phyloP scores from a whole-genome alignment of 805 yeast species.

The Phaffomyces opuntiae region DNA sequence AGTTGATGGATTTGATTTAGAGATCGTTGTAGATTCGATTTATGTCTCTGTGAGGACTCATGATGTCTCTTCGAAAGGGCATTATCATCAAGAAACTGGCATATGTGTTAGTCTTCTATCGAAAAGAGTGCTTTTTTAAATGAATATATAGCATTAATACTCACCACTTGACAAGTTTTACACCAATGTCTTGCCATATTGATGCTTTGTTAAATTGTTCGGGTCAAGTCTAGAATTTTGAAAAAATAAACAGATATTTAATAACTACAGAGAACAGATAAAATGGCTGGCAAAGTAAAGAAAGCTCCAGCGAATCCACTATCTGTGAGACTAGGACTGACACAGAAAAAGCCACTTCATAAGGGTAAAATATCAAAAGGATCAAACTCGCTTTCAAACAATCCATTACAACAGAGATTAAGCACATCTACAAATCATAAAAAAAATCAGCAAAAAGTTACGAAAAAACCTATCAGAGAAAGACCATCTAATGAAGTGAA shows the following conservation, averaged over 20 bases:
- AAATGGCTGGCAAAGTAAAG: background rate
- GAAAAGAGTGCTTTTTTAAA: too few species aligned
- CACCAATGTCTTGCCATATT: constrained; percentile 8
- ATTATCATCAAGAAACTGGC: constrained; percentile 6
- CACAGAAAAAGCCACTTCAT: background rate
- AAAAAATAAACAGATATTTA: too few species aligned
- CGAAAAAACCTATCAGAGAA: background rate
- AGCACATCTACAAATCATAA: background rate
- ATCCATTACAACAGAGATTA: background rate
- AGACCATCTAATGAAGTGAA: background rate
- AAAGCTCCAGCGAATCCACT: background rate
- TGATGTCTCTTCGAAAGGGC: constrained; percentile 5
- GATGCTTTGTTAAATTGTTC: background rate
- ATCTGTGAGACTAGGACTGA: background rate
- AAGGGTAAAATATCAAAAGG: background rate
- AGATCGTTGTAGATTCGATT: background rate
- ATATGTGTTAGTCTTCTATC: too few species aligned
- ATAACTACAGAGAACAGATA: too few species aligned
- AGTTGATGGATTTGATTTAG: constrained; percentile 1
- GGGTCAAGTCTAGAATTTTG: too few species aligned
- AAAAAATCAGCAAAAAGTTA: background rate
- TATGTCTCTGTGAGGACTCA: constrained; percentile 2
- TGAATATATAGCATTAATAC: background rate
- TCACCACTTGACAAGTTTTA: constrained; percentile 4
- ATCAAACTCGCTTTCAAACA: background rate